Conservation (phyloP, 306 rosid genomes). For the Prunus campanulata region DNA sequence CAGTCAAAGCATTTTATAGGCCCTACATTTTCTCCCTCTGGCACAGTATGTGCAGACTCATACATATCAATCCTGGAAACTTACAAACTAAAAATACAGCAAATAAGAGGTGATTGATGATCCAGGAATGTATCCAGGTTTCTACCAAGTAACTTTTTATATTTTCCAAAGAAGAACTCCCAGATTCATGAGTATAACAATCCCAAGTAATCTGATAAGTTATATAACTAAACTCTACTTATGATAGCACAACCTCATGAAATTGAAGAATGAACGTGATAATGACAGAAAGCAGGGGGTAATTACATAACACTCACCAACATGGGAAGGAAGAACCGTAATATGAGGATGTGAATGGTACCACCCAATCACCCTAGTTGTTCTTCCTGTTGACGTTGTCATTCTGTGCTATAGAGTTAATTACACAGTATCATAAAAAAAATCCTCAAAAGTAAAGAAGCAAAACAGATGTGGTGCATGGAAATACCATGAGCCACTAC, state of each 20-base stretch:
- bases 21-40: constrained; percentile 36
- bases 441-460: not conserved
- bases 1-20: constrained; percentile 23
- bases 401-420: constrained; percentile 71
- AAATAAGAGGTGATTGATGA: not conserved
- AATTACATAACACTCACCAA: constrained; percentile 51
- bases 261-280: not conserved
- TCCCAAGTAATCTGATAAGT: not conserved
- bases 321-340: constrained; percentile 98
- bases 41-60: constrained; percentile 46
- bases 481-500: not conserved
- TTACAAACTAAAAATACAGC: not conserved
- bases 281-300: not conserved
- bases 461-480: not conserved
- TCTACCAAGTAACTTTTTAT: not conserved
- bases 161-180: not conserved
- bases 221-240: not conserved
- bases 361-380: constrained; percentile 98
- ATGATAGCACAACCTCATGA: not conserved
- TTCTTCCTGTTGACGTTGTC: constrained; percentile 64
- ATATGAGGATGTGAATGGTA: constrained; percentile 99
- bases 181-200: not conserved
- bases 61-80: constrained; percentile 40
- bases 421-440: constrained; percentile 28
- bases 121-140: not conserved